Base-by-base conservation (phyloP, 495 filamentous ascomycete genomes). In the Pyrenula massariospora region DNA sequence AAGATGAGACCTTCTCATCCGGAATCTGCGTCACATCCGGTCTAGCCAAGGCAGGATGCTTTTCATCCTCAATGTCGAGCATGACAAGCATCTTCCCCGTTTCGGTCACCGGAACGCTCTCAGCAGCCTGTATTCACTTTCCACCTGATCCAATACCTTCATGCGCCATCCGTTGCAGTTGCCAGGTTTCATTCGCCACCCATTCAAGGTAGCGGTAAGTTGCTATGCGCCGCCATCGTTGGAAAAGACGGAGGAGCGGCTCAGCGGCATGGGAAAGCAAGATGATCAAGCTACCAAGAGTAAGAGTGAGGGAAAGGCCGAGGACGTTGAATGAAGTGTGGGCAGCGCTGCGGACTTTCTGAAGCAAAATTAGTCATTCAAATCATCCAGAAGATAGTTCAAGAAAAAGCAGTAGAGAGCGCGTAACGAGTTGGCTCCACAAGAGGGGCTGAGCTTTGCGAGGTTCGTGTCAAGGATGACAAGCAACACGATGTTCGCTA, bases 131-230 rank as follows among this genome's bases (percentile, higher is more conserved):
- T 42, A 42, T 5, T 15, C 31, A 42, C 15, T 15, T 42, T 42
- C 31, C 31, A 15, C 50, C 22, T 19, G 66, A 56, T 20, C 66
- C 65, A 20, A 54, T 57, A 11, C 53, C 66, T 53, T 67, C 65
- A 52, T 62, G 63, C 3, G 63, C 66, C 21, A 65, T 23, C 2
- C 65, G 55, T 24, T 67, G 66, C 10, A 68, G 48, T 50, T 68
- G 65, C 21, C 63, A 48, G 22, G 54, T 67, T 15, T 55, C 59
- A 23, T 68, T 61, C 3, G 58, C 8, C 0, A 56, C 56, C 61
- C 62, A 68, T 55, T 65, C 55, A 20, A 65, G 24, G n/a, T 54
- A 24, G 25, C 66, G 64, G 22, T 67, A 50, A 24, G 60, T 20
- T 11, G 49, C 50, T 22, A 64, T 2, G 12, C 49, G 20, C 55